Evolutionary conservation across 768 basidiomycete species (phyloP), one percentile per base, ranked within the genome.

Genomic region (Lactarius sanguifluus): DNA sequence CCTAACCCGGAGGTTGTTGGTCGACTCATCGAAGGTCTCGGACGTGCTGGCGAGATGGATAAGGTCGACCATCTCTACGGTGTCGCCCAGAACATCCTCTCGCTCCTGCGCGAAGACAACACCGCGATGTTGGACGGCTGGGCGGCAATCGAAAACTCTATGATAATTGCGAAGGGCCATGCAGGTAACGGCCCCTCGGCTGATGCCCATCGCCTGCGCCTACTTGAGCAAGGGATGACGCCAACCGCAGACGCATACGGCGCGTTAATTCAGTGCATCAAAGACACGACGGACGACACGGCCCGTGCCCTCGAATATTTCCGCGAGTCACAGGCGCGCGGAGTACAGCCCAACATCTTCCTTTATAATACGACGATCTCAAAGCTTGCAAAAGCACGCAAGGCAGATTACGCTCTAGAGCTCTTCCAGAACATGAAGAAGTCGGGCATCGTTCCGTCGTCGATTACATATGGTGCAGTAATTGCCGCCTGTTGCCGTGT

Each of bases 321-420:
- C 79, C 79, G 87, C 34, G 96, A 99, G 76, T 83, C 90, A 25
- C 83, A 87, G 67, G 76, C 78, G 54, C 83, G 85, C 32, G 86
- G 87, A 10, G 91, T 96, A 45, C 70, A 73, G 38, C 90, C 94
- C 18, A 95, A 92, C 73, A 82, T 89, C 57, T 99, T 90, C 78
- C 84, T 99, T 45, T 99, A 91, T 81, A 98, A 99, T 80, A 98
- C 93, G 71, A 90, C 96, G 78, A 98, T 99, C 77, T 94, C 92
- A 69, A 96, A 96, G 79, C 84, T 99, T 12, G 88, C 94, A 38
- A 94, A 91, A 76, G 97, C 97, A 3, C 85, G 97, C 70, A 96
- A 96, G 77, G 93, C 94, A 0, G 95, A 97, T 69, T 81, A 86
- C 57, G 95, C 94, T 0, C 77, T 99, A 62, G 87, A 90, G 67